Conservation (phyloP, 768 basidiomycete species). For the Amanita phalloides region DNA sequence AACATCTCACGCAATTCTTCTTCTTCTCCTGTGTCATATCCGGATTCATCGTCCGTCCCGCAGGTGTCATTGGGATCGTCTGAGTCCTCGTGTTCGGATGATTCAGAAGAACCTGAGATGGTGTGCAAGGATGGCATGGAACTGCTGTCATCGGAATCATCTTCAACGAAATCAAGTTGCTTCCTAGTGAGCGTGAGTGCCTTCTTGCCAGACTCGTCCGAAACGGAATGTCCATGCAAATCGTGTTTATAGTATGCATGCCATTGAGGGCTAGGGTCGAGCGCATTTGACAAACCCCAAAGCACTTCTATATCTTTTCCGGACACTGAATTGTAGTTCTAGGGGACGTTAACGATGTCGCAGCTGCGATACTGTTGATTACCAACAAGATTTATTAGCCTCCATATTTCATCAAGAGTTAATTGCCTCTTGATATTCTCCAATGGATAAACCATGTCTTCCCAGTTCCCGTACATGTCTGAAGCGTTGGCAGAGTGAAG, state of each 20-base stretch:
- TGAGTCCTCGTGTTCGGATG: conserved; percentile 33
- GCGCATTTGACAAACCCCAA: conserved; percentile 49
- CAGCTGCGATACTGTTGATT: not conserved
- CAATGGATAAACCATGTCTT: conserved; percentile 49
- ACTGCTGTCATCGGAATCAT: conserved; percentile 28
- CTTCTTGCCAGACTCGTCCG: conserved; percentile 13
- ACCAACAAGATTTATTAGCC: conserved; percentile 45
- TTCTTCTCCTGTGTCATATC: conserved; percentile 14
- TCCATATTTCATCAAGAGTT: conserved; percentile 57
- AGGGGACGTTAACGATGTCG: not conserved
- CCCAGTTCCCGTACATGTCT: conserved; percentile 34
- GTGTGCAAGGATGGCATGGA: conserved; percentile 64
- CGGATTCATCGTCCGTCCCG: conserved; percentile 21
- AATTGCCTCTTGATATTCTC: conserved; percentile 37
- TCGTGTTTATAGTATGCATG: conserved; percentile 27
- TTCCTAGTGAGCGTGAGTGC: conserved; percentile 16
- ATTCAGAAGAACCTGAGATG: conserved; percentile 52
- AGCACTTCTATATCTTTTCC: conserved; percentile 49
- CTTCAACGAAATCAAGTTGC: conserved; percentile 41
- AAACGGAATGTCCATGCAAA: conserved; percentile 16
- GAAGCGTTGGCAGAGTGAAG: conserved; percentile 50
- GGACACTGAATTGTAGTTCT: conserved; percentile 51
- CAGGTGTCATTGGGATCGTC: conserved; percentile 24
- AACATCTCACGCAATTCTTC: conserved; percentile 41
- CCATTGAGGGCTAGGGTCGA: conserved; percentile 52